Evolutionary conservation across 2,329 filamentous ascomycete genomes (phyloP).

Genomic region (Penicillium fuscoglaucum): DNA sequence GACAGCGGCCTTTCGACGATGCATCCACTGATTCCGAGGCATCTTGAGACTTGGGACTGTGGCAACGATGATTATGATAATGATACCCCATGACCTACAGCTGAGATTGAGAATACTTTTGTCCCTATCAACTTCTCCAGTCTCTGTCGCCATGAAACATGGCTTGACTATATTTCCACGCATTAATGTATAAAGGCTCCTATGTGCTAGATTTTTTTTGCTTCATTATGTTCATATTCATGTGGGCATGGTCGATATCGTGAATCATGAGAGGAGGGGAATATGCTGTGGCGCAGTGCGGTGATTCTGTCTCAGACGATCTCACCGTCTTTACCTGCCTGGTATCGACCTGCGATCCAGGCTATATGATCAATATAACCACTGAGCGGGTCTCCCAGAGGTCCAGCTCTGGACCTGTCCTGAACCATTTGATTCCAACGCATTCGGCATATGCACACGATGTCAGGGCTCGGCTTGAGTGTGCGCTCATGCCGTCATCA

Average conservation of each 20-base stretch:
- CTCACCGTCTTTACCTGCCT: neutral
- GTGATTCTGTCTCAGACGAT: neutral
- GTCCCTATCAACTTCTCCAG: neutral
- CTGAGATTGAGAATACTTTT: neutral
- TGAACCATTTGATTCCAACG: neutral
- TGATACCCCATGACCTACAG: conserved; percentile 1
- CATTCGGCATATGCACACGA: neutral
- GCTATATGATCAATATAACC: conserved; percentile 3
- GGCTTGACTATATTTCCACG: conserved; percentile 10
- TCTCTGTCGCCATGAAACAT: conserved; percentile 8
- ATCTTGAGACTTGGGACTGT: neutral
- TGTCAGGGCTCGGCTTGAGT: neutral
- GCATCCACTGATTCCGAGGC: neutral
- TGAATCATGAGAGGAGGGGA: neutral
- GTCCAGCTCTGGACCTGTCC: conserved; percentile 1
- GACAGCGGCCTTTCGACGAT: conserved; percentile 30
- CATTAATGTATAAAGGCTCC: conserved; percentile 16
- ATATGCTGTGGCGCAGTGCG: neutral
- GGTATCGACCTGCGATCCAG: conserved; percentile 6
- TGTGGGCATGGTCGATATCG: conserved; percentile 4
- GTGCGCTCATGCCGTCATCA: neutral
- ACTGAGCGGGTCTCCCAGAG: neutral
- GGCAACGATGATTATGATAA: conserved; percentile 1
- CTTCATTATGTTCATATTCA: conserved; percentile 1
- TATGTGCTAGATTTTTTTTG: conserved; percentile 7